Base-by-base conservation (phyloP, 140 eudicot genomes). In the Cichorium intybus region DNA sequence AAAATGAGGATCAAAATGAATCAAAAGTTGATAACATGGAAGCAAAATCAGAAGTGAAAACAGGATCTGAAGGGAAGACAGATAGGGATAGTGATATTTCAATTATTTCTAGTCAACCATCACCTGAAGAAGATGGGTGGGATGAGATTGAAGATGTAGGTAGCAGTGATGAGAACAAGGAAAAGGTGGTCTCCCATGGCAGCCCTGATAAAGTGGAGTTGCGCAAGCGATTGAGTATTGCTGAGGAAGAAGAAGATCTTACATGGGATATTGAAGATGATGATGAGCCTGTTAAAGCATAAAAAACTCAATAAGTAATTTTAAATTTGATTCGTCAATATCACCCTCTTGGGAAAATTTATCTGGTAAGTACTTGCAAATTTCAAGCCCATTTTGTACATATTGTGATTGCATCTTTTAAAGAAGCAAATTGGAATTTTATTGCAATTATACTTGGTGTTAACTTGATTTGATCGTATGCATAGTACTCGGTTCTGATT, bases 211-310 rank as follows among this genome's bases (percentile, higher is more conserved):
- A 59, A 55, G 78, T 72, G 31, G 95, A 79, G 63, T 58, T 87
- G 86, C 75, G 68, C 0, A 87, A 84, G 70, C 72, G 91, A 46
- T 61, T 82, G 71, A 85, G 71, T 65, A 84, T 75, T 58, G 74
- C 80, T 2, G 91, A 84, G 20, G 86, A 78, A 0, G 97, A 86
- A 3, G 93, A 88, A 74, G 95, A 91, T 71, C 80, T 91, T 56
- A 76, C 86, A 0, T 91, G 97, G 97, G 97, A 91, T 79, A 77
- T 84, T 33, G 97, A 91, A 75, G 97, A 89, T 59, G 97, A 90
- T 16, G 79, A 66, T 15, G 89, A 87, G 60, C 73, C 80, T 62
- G 81, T 51, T 60, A 64, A 76, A 55, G 67, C 80, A 28, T 81
- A 73, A 80, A 80, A 7, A 65, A 31, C 4, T 8, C 7, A 10